Conservation (phyloP, 2,329 filamentous ascomycete genomes). For the Incumbomyces lentus region DNA sequence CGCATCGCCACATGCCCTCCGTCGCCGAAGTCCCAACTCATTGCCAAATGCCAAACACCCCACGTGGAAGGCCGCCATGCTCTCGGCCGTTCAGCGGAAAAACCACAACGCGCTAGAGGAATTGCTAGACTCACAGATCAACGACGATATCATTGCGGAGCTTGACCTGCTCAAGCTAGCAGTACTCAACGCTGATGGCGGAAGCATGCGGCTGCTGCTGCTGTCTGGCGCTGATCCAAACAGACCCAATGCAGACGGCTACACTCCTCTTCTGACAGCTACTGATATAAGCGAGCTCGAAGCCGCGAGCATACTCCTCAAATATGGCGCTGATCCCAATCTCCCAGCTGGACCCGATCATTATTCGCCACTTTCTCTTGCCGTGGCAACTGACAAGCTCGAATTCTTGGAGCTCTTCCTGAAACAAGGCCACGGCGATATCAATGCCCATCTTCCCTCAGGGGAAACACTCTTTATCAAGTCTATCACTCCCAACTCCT, state of each 20-base stretch:
- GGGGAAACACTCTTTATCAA: slow-evolving; percentile 53
- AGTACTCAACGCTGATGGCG: slow-evolving; percentile 40
- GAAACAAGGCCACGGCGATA: slow-evolving; percentile 48
- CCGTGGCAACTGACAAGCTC: slow-evolving; percentile 43
- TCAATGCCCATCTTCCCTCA: slow-evolving; percentile 43
- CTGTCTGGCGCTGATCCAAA: slow-evolving; percentile 50
- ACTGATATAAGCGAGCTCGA: slow-evolving; percentile 46
- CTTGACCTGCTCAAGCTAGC: slow-evolving; percentile 41
- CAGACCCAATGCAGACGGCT: slow-evolving; percentile 36
- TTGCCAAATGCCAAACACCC: slow-evolving; percentile 31
- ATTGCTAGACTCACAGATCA: slow-evolving; percentile 37
- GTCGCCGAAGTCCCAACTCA: slow-evolving; percentile 13
- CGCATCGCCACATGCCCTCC: neutral
- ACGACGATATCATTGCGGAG: neutral
- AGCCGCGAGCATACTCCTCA: slow-evolving; percentile 49
- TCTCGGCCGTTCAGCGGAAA: slow-evolving; percentile 45
- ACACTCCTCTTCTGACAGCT: slow-evolving; percentile 42
- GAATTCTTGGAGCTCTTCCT: slow-evolving; percentile 51
- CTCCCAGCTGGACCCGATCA: slow-evolving; percentile 39
- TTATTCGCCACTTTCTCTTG: slow-evolving; percentile 46
- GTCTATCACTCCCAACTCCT: slow-evolving; percentile 49
- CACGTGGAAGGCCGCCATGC: slow-evolving; percentile 39
- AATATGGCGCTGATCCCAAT: slow-evolving; percentile 55
- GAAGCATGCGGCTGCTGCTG: slow-evolving; percentile 46
- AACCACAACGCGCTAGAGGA: slow-evolving; percentile 50